These are phyloP conservation scores for Selaginella moellendorffii DNA, from an alignment of 75 land plant species.

Conservation along the genomic window DNA sequence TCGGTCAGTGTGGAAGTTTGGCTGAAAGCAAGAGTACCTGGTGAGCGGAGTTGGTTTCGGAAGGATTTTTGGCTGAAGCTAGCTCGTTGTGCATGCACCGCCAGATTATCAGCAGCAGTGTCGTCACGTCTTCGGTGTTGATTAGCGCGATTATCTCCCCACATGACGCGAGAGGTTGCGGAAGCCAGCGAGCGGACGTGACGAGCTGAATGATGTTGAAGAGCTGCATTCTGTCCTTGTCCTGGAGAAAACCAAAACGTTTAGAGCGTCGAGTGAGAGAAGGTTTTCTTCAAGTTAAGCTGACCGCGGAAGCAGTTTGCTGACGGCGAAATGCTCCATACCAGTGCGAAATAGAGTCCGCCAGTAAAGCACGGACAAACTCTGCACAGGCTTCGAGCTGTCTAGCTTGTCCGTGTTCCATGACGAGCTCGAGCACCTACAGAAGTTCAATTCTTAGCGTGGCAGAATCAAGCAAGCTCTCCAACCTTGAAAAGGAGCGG, in stretches of 20 bases:
- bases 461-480: not conserved
- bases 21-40: too few relatives aligned
- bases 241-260: too few relatives aligned
- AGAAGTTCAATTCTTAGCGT: too few relatives aligned
- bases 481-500: constrained; percentile 18
- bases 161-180: constrained; percentile 23
- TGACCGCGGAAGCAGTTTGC: constrained; percentile 7
- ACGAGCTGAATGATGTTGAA: constrained; percentile 16
- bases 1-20: too few relatives aligned
- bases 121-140: constrained; percentile 18
- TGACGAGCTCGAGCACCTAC: constrained; percentile 20
- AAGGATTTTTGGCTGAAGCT: too few relatives aligned
- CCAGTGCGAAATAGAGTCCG: constrained; percentile 22
- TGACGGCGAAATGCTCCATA: constrained; percentile 17
- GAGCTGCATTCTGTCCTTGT: constrained; percentile 18
- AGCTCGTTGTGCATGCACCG: constrained; percentile 29
- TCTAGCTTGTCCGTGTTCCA: constrained; percentile 9
- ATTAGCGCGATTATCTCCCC: constrained; percentile 21
- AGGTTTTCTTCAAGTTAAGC: too few relatives aligned
- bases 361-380: constrained; percentile 20
- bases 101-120: constrained; percentile 22
- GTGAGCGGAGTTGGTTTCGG: too few relatives aligned
- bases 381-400: constrained; percentile 17
- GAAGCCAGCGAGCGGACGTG: constrained; percentile 22
- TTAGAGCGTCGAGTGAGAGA: too few relatives aligned